These are phyloP conservation scores for Cyclotella atomus DNA, from an alignment of 108 stramenopile genomes.

Conservation along the genomic window DNA sequence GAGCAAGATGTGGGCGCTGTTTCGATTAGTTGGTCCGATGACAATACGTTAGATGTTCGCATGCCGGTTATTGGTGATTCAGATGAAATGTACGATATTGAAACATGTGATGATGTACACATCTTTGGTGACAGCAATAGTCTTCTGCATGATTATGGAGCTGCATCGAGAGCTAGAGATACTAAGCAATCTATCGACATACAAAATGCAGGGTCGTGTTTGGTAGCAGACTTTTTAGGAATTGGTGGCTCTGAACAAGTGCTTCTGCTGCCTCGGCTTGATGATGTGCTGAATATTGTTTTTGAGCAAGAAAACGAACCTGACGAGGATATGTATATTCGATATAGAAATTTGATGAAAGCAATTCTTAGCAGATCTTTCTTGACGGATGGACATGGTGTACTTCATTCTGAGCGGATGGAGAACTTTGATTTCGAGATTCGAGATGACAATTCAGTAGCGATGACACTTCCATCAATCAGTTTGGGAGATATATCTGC, in stretches of 20 bases:
- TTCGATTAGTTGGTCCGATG: slow-evolving; percentile 1
- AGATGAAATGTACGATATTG: not conserved
- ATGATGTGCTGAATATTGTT: not conserved
- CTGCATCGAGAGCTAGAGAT: not conserved
- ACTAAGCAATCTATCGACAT: slow-evolving; percentile 5
- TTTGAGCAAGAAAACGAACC: too few species aligned
- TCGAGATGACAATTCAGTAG: not conserved
- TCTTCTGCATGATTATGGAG: not conserved
- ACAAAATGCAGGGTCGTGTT: slow-evolving; percentile 37
- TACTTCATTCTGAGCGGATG: slow-evolving; percentile 15
- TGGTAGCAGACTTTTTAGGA: slow-evolving; percentile 47
- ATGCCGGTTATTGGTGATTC: too few species aligned
- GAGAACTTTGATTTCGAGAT: not conserved
- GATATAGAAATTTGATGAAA: slow-evolving; percentile 12
- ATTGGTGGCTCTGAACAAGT: slow-evolving; percentile 33
- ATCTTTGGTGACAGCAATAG: not conserved
- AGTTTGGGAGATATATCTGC: not conserved
- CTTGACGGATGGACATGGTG: slow-evolving; percentile 37
- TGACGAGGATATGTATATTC: slow-evolving; percentile 8
- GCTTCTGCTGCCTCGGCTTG: slow-evolving; percentile 29
- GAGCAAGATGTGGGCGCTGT: not conserved
- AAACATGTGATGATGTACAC: not conserved
- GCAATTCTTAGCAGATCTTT: slow-evolving; percentile 30
- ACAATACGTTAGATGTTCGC: not conserved
- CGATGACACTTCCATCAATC: slow-evolving; percentile 6